Base-by-base conservation (phyloP, 495 filamentous ascomycete genomes). In the Schizothecium vesticola region DNA sequence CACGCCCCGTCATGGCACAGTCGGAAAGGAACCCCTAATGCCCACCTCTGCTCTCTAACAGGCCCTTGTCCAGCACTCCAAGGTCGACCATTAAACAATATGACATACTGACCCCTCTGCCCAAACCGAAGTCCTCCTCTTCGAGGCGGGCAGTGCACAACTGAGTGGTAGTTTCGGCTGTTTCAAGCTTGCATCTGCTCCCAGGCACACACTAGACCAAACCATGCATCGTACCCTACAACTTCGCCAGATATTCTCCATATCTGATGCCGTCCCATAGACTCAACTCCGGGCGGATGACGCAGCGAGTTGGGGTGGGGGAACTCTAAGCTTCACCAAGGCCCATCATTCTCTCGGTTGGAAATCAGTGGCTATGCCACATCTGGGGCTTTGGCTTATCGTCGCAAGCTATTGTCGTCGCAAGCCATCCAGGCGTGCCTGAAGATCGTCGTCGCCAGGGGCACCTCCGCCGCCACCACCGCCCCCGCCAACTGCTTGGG, bases 391-490 rank as follows among this genome's bases (percentile, higher is more conserved):
- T 16, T 16, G 9, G 12, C 31, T 73, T 57, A 77, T 72, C 69
- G 64, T 56, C 92, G 83, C 69, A 94, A 80, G 75, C 91, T 91
- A 75, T 73, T 57, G 75, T 72, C 69, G 64, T 56, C 92, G 83
- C 69, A 94, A 80, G 75, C 91, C 91, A 75, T 95, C 90, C 57
- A 94, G 85, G 24, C 92, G 86, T 63, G 92, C 91, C 79, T 95
- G 91, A 36, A 95, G 84, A 75, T 94, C 91, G 70, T 93, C 90
- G 71, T 94, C 91, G 56, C 83, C 86, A 21, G 85, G 80, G 68
- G 86, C 87, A 51, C 16, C 43, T 2, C 43, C 43, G 1, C 16
- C 43, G 0, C 43, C 43, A 19, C 43, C 43, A 22, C 85, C 85
- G 26, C 87, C 77, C 10, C 80, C 90, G 12, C 92, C 92, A 68